Percentiles rank a stretch among this genome's conserved stretches.
Evolutionary conservation across 2,329 filamentous ascomycete genomes (phyloP).

Genomic region (Paracorniculantispora psalliotae): DNA sequence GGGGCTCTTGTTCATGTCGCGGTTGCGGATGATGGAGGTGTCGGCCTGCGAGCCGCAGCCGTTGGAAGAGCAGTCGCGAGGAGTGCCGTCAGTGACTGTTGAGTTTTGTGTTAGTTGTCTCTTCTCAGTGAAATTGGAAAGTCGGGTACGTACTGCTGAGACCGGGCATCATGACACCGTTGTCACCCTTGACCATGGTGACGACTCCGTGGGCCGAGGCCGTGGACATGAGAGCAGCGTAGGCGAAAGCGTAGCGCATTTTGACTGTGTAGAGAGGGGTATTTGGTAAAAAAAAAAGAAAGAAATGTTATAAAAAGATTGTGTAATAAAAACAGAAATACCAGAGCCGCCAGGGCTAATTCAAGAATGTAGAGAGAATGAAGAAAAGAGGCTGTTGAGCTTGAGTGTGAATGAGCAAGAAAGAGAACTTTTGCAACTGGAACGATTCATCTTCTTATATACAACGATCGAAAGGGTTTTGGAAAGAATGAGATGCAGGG

Average conservation of each 20-base stretch:
- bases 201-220: conserved; percentile 56
- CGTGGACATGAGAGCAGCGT: conserved; percentile 37
- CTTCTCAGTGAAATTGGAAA: no score
- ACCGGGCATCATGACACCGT: conserved; percentile 58
- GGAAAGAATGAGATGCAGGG: not conserved
- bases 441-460: not conserved
- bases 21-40: conserved; percentile 62
- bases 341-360: conserved; percentile 13
- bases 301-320: not conserved
- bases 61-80: conserved; percentile 59
- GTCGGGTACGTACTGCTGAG: conserved; percentile 31
- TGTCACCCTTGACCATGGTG: conserved; percentile 52
- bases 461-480: not conserved
- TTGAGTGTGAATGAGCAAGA: conserved; percentile 7
- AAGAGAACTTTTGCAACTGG: not conserved
- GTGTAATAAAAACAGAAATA: conserved; percentile 6
- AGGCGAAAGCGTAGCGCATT: conserved; percentile 27
- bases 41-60: conserved; percentile 62
- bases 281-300: conserved; percentile 1
- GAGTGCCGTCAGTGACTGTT: conserved; percentile 58
- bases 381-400: not conserved
- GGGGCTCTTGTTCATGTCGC: conserved; percentile 51
- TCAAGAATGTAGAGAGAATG: not conserved
- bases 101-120: not conserved
- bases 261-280: conserved; percentile 14